Base-by-base conservation (phyloP, 306 rosid species). In the Quercus variabilis region DNA sequence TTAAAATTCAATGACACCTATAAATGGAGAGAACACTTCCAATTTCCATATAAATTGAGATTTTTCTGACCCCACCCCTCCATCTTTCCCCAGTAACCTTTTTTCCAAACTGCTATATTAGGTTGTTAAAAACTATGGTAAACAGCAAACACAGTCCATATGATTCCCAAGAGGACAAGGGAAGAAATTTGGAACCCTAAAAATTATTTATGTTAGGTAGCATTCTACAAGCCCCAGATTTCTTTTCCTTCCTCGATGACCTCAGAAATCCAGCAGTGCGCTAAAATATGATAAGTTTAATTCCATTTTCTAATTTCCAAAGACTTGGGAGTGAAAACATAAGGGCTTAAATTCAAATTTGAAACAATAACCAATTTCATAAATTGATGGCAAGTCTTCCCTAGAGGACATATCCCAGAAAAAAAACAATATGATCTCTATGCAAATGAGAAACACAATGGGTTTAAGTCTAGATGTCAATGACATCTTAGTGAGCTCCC, bases 401-500 rank as follows among this genome's bases (percentile, higher is more conserved):
- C 70, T 17, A 28, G 20, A 20, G 43, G 46, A 14, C 5, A 30
- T 30, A 43, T 17, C 43, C 10, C 70, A 64, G 13, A 30, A 10
- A 63, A 28, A 64, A 64, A 17, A 7, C 20, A 30, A 64, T 3
- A 23, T 30, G 70, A 38, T 64, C 70, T 64, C 46, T 49, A 13
- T 13, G 54, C 70, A 30, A 64, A 35, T 14, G 46, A 28, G 70
- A 17, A 64, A 64, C n/a, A 64, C 11, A 64, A 64, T 64, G 70
- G 11, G 12, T 15, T 11, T 15, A 13, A 52, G 23, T n/a, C 5
- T 30, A 52, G 13, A 60, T 63, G 23, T 52, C 52, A 8, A 19
- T 58, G 28, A 74, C 75, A 65, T 25, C 51, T 20, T 73, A 15
- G n/a, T 56, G 35, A 71, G 70, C 63, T 73, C 74, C 62, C 26